Base-by-base conservation (phyloP, 441 rosid species). In the Pelargonium fulgidum region DNA sequence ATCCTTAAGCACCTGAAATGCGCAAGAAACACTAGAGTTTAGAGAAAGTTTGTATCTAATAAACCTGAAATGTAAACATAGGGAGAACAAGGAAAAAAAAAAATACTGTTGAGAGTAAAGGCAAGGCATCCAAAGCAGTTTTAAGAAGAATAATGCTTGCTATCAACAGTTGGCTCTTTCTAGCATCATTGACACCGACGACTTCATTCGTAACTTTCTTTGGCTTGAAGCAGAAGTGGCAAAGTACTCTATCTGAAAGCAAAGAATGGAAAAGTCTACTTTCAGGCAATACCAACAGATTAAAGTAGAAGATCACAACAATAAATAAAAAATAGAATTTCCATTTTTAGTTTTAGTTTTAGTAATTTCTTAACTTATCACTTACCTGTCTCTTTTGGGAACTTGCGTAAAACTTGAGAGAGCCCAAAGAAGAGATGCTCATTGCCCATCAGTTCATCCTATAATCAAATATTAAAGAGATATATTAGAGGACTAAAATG, bases 141-240 rank as follows among this genome's bases (percentile, higher is more conserved):
- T 94, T 90, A 56, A 94, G 96, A 70, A 94, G 83, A 74, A 94
- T 92, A 78, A 94, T 87, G 89, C 97, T 94, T 76, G 98, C 80
- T 76, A 92, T 90, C 83, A 90, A 72, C 66, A 78, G 74, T 83
- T 89, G 99, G 87, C 99, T 92, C 85, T 80, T 92, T 82, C 79
- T 85, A 77, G 89, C 81, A 83, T 86, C 86, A 65, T 90, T 87
- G 79, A 80, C 75, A 70, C 83, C 87, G 69, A 83, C 36, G 73
- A 85, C 88, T 72, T 84, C 92, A 69, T 81, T 86, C 9, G 89
- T 82, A 72, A 94, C 88, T 83, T 85, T 94, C 85, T 85, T 90
- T 59, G 86, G 89, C 89, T 90, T 94, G 83, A 89, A 94, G 89
- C 98, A 94, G 88, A 94, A 92, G 78, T 94, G 93, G 83, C 99